These are phyloP conservation scores for Diatrype stigma DNA, from an alignment of 2,329 filamentous ascomycete genomes.

Conservation along the genomic window DNA sequence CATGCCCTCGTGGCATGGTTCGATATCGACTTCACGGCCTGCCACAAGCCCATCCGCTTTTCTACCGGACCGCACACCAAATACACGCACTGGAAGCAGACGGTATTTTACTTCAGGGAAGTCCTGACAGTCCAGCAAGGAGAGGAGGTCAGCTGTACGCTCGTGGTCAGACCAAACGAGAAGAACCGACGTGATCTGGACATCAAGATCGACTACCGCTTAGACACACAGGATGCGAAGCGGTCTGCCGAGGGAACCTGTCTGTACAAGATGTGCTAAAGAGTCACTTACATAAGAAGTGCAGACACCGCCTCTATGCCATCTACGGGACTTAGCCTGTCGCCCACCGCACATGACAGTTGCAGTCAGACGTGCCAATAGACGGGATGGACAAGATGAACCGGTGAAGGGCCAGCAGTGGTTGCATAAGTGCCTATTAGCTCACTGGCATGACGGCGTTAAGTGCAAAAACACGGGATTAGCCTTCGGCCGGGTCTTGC, in stretches of 20 bases:
- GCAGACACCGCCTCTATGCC: slow-evolving; percentile 1
- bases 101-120: slow-evolving; percentile 94
- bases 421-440: background rate
- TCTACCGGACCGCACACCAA: slow-evolving; percentile 97
- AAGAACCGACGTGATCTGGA: slow-evolving; percentile 95
- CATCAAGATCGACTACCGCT: slow-evolving; percentile 78
- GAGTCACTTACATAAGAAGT: background rate
- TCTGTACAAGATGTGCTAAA: slow-evolving; percentile 75
- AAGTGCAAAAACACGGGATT: background rate
- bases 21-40: slow-evolving; percentile 96
- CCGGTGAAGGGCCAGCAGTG: background rate
- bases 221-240: slow-evolving; percentile 70
- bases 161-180: slow-evolving; percentile 83
- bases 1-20: slow-evolving; percentile 98
- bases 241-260: slow-evolving; percentile 66
- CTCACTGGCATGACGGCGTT: slow-evolving; percentile 1
- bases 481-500: background rate
- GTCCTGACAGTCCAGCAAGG: slow-evolving; percentile 87
- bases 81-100: slow-evolving; percentile 99
- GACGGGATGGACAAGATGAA: background rate
- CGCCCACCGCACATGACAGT: background rate
- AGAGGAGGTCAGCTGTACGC: slow-evolving; percentile 69
- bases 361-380: background rate
- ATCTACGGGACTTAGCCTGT: background rate
- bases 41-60: slow-evolving; percentile 97